These are phyloP conservation scores for Phytophthora podocarpi DNA, from an alignment of 352 stramenopile genomes.

Conservation along the genomic window DNA sequence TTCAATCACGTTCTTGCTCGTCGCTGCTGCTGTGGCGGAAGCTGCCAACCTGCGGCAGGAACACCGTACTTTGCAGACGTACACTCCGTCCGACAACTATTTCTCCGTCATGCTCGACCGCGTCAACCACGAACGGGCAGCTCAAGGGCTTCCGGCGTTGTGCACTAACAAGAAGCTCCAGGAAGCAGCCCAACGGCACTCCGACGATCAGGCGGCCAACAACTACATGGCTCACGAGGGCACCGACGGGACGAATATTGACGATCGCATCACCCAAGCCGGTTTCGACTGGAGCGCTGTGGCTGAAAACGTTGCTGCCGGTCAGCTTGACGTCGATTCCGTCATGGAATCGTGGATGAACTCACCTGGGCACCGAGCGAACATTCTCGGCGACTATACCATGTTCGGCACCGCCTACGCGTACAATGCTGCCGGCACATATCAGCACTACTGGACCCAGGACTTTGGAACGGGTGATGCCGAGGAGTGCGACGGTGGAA, in stretches of 20 bases:
- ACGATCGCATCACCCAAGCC: constrained; percentile 35
- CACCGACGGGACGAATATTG: constrained; percentile 39
- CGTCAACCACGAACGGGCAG: constrained; percentile 46
- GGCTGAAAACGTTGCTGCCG: constrained; percentile 45
- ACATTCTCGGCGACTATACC: constrained; percentile 42
- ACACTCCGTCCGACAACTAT: constrained; percentile 25
- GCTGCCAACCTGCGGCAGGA: constrained; percentile 18
- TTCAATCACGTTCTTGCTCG: constrained; percentile 13
- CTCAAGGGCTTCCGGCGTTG: constrained; percentile 28
- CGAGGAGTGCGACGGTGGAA: constrained; percentile 34
- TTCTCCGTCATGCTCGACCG: constrained; percentile 38
- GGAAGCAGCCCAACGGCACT: constrained; percentile 27
- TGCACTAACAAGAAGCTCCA: constrained; percentile 47
- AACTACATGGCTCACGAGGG: constrained; percentile 57
- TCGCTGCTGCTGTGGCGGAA: constrained; percentile 8
- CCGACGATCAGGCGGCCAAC: constrained; percentile 48
- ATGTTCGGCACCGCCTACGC: constrained; percentile 42
- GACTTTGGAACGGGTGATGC: constrained; percentile 40
- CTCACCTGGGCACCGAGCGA: constrained; percentile 33
- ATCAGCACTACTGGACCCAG: constrained; percentile 60
- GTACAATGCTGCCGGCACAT: constrained; percentile 27
- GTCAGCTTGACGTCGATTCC: constrained; percentile 32
- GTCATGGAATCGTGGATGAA: constrained; percentile 47
- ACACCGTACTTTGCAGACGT: constrained; percentile 29
- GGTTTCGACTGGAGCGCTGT: constrained; percentile 52